Conservation (phyloP, 768 basidiomycete species). For the Tulasnella sp. region DNA sequence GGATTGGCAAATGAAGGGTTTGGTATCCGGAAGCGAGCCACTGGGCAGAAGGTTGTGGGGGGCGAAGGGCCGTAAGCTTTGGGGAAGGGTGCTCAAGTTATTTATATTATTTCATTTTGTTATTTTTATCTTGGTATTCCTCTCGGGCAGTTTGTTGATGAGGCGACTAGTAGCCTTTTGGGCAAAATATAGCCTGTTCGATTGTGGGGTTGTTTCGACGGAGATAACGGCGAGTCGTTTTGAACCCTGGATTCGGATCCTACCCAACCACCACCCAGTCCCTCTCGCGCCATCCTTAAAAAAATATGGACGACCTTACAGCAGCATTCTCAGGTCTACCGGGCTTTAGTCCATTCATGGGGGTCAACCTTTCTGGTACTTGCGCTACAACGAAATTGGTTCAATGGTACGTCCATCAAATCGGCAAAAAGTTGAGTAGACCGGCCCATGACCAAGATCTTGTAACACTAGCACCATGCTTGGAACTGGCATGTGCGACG, state of each 20-base stretch:
- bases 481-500: conserved; percentile 1
- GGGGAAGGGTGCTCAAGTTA: background rate
- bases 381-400: background rate
- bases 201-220: background rate
- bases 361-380: background rate
- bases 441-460: too few species aligned
- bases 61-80: background rate
- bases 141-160: background rate
- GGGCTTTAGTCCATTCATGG: background rate
- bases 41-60: background rate
- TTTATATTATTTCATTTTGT: background rate
- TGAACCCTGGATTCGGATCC: background rate
- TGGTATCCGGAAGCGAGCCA: background rate
- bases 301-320: background rate
- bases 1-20: background rate
- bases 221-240: conserved; percentile 2
- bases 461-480: background rate
- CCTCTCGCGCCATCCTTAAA: background rate
- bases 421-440: background rate
- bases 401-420: background rate
- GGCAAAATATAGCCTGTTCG: background rate
- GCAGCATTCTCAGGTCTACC: background rate
- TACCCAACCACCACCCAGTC: background rate
- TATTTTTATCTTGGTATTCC: background rate
- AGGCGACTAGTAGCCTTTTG: background rate